A percentile compares a stretch with the other conserved stretches of the same genome.
Conservation (phyloP, 352 stramenopile species). For the Globisporangium acanthophoron region DNA sequence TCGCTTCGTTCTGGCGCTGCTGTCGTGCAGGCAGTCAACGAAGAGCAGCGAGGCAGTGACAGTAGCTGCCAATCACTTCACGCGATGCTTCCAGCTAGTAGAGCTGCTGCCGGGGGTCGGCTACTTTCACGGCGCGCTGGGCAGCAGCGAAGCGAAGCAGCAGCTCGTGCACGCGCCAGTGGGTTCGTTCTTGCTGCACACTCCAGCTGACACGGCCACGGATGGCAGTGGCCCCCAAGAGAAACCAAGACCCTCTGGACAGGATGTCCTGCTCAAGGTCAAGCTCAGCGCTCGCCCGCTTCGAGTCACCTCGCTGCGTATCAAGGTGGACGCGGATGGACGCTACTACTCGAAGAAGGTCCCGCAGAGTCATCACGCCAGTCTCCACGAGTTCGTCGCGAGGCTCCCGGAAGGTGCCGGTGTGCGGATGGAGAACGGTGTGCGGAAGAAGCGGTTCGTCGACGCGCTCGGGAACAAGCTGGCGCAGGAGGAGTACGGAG, state of each 20-base stretch:
- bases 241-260: neutral
- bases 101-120: conserved; percentile 48
- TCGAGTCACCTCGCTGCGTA: conserved; percentile 30
- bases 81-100: conserved; percentile 39
- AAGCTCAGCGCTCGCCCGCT: conserved; percentile 34
- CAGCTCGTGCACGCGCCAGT: conserved; percentile 21
- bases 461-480: conserved; percentile 18
- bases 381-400: conserved; percentile 37
- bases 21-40: conserved; percentile 7
- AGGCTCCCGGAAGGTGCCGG: conserved; percentile 33
- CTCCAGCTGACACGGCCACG: neutral
- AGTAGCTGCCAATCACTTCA: conserved; percentile 14
- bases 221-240: neutral
- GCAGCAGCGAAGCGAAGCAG: conserved; percentile 20
- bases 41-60: conserved; percentile 1
- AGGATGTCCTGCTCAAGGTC: conserved; percentile 29
- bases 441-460: conserved; percentile 23
- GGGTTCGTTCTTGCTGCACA: conserved; percentile 46
- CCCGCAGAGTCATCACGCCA: conserved; percentile 23
- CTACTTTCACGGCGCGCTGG: conserved; percentile 42
- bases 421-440: conserved; percentile 23
- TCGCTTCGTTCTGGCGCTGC: conserved; percentile 25
- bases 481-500: neutral
- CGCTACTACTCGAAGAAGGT: conserved; percentile 37
- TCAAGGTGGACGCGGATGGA: conserved; percentile 24